Base-by-base conservation (phyloP, 2,329 filamentous ascomycete species). In the Acrodontium crateriforme region DNA sequence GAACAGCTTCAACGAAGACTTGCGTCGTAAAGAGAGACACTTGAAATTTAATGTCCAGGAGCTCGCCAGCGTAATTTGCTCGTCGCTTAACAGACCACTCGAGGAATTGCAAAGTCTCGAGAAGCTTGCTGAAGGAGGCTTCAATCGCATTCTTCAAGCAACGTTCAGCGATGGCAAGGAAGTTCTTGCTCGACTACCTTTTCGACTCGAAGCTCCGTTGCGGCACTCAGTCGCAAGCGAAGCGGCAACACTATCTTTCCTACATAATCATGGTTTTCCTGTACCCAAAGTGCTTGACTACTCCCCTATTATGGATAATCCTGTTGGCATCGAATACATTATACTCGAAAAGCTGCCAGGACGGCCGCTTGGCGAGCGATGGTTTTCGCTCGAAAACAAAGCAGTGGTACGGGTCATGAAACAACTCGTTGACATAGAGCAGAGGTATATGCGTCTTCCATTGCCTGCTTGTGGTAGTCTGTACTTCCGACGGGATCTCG, bases 401-500 rank as follows among this genome's bases (percentile, higher is more conserved):
- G 39, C 42, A 14, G 44, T 45, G 30, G 39, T 43, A 12, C 35
- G 28, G 14, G 34, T 52, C 3, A 37, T 50, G 26, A 34, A 27
- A 6, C 37, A 38, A 27, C 34, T 52, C 3, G 47, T 49, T 6
- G 39, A 52, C 15, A 24, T 48, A 10, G 50, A 53, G 32, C 35
- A 37, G 18, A 32, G 27, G 29, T 30, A 51, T 3, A 46, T 49
- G 27, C 24, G 30, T 18, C 35, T 52, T 24, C 16, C 7, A 16
- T 39, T 52, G 25, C 39, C 36, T 10, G 47, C 47, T 26, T 44
- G 34, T 18, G 46, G 48, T 13, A 51, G 49, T 28, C 16, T 52
- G 10, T 53, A 50, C 25, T 34, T 42, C 52, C 33, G 53, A 45
- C 17, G 30, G n/a, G 41, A 46, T 25, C 18, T 48, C 11, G 24